These are phyloP conservation scores for Globisporangium cederbergense DNA, from an alignment of 352 stramenopile genomes.

Conservation along the genomic window DNA sequence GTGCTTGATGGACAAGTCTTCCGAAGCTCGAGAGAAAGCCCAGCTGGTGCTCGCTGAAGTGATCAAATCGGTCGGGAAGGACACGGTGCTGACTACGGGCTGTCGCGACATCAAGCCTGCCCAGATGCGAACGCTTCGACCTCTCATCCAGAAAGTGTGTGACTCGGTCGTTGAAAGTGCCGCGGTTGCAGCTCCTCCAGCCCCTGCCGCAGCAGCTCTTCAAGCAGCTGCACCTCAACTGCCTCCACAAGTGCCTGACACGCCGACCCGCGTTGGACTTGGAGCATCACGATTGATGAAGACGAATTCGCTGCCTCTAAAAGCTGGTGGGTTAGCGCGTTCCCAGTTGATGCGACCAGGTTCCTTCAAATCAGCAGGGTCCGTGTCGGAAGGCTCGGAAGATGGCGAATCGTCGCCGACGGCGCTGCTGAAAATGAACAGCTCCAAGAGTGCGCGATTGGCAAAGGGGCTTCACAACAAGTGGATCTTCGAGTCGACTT, in stretches of 20 bases:
- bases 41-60: constrained; percentile 74
- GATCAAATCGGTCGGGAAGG: constrained; percentile 79
- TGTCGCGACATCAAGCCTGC: constrained; percentile 84
- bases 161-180: constrained; percentile 34
- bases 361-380: constrained; percentile 25
- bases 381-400: constrained; percentile 17
- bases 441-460: constrained; percentile 52
- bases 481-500: constrained; percentile 82
- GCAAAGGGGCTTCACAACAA: constrained; percentile 73
- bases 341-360: constrained; percentile 31
- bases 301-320: constrained; percentile 3
- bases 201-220: constrained; percentile 3
- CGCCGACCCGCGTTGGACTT: constrained; percentile 9
- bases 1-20: constrained; percentile 81
- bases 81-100: constrained; percentile 59
- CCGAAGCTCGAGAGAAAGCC: constrained; percentile 79
- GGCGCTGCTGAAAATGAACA: constrained; percentile 60
- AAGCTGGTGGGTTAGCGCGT: constrained; percentile 20
- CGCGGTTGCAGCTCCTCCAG: constrained; percentile 11
- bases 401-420: constrained; percentile 24
- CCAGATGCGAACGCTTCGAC: constrained; percentile 83
- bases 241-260: constrained; percentile 11
- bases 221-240: constrained; percentile 7
- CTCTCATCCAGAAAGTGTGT: constrained; percentile 77
- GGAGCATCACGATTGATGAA: constrained; percentile 14